A percentile compares a stretch with the other conserved stretches of the same genome.
phyloP scores from a whole-genome alignment of 805 yeast genomes.

The Ogataea allantospora region DNA sequence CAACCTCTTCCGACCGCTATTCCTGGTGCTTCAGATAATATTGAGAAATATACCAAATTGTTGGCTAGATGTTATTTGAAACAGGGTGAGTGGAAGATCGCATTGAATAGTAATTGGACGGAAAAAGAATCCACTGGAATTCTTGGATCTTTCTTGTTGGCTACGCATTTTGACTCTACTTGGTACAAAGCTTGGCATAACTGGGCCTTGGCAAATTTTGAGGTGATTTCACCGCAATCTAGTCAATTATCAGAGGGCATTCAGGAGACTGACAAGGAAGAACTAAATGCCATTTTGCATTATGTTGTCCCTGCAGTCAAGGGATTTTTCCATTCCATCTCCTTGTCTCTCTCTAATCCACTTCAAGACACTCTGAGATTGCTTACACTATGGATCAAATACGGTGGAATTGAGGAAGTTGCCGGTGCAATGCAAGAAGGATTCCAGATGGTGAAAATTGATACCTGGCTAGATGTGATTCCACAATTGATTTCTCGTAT shows the following conservation, averaged over 20 bases:
- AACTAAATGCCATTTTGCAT: slow-evolving; percentile 63
- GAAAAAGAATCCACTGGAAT: slow-evolving; percentile 71
- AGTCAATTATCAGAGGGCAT: slow-evolving; percentile 22
- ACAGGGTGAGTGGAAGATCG: slow-evolving; percentile 98
- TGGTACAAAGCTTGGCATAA: slow-evolving; percentile 99
- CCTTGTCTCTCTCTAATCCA: slow-evolving; percentile 81
- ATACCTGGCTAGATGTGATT: slow-evolving; percentile 91
- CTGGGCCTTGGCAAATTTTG: slow-evolving; percentile 98
- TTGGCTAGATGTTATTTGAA: slow-evolving; percentile 92
- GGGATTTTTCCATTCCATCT: slow-evolving; percentile 93
- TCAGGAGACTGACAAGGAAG: slow-evolving; percentile 26
- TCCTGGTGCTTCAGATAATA: slow-evolving; percentile 71
- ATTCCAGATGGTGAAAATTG: slow-evolving; percentile 81
- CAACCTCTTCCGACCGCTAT: slow-evolving; percentile 77
- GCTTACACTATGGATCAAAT: slow-evolving; percentile 91
- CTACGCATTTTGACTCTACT: slow-evolving; percentile 87
- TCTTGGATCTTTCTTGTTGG: slow-evolving; percentile 85
- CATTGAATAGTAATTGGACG: slow-evolving; percentile 77
- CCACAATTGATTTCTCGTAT: slow-evolving; percentile 96
- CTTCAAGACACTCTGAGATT: slow-evolving; percentile 89
- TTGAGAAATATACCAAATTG: slow-evolving; percentile 77
- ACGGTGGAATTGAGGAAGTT: slow-evolving; percentile 91
- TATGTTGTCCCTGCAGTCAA: slow-evolving; percentile 95
- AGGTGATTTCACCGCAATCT: slow-evolving; percentile 69
- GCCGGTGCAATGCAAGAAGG: slow-evolving; percentile 90